A percentile compares a stretch with the other conserved stretches of the same genome.
These are phyloP conservation scores for Aspergillus aculeatus DNA, from an alignment of 2,329 filamentous ascomycete species.

Conservation along the genomic window DNA sequence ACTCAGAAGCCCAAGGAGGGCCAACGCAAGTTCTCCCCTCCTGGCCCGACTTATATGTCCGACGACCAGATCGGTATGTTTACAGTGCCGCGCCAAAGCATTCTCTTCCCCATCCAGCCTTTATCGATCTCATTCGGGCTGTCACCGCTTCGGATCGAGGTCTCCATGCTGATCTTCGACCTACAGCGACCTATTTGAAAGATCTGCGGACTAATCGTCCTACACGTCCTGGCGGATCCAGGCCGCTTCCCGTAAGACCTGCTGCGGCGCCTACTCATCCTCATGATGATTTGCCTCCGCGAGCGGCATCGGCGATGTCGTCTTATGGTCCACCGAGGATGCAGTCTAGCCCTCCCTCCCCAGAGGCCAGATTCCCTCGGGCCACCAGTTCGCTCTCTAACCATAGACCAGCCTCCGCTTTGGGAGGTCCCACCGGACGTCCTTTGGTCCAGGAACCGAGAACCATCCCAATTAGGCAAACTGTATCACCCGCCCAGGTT, in stretches of 20 bases:
- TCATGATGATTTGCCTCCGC: slow-evolving; percentile 36
- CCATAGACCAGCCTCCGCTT: slow-evolving; percentile 36
- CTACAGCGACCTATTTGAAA: slow-evolving; percentile 57
- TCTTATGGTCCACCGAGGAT: slow-evolving; percentile 28
- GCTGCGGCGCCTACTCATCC: slow-evolving; percentile 26
- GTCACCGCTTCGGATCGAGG: slow-evolving; percentile 17
- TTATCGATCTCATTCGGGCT: slow-evolving; percentile 8
- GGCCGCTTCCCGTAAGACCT: slow-evolving; percentile 56
- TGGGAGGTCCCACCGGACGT: slow-evolving; percentile 33
- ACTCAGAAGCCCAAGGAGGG: slow-evolving; percentile 30
- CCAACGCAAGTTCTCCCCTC: slow-evolving; percentile 48
- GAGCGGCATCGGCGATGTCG: slow-evolving; percentile 46
- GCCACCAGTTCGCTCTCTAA: slow-evolving; percentile 42
- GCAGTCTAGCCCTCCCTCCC: slow-evolving; percentile 17
- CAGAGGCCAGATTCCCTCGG: slow-evolving; percentile 32
- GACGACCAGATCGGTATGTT: slow-evolving; percentile 48
- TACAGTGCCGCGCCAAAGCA: slow-evolving; percentile 19
- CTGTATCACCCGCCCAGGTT: slow-evolving; percentile 38
- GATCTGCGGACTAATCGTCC: slow-evolving; percentile 59
- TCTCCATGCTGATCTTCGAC: slow-evolving; percentile 11
- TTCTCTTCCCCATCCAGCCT: slow-evolving; percentile 17
- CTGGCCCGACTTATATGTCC: slow-evolving; percentile 48
- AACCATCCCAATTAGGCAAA: slow-evolving; percentile 32
- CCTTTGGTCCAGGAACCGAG: slow-evolving; percentile 42
- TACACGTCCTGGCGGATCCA: slow-evolving; percentile 58